Percentiles rank a stretch among this genome's conserved stretches.
phyloP scores from a whole-genome alignment of 2,329 filamentous ascomycete species.

The Claviceps arundinis region DNA sequence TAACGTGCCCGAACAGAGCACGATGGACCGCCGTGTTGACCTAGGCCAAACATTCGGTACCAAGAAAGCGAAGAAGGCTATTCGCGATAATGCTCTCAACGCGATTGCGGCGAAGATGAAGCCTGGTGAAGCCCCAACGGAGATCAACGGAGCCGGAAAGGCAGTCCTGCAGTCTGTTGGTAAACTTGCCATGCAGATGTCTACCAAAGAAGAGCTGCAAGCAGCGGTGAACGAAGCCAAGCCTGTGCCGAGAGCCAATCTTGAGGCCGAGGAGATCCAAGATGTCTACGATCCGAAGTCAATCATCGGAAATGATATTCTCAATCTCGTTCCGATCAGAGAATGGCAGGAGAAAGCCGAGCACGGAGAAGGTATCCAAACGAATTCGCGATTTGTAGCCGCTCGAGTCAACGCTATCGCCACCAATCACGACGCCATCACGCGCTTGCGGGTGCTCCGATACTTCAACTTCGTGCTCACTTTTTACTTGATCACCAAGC shows the following conservation, averaged over 20 bases:
- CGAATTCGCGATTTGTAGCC: conserved; percentile 52
- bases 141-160: conserved; percentile 40
- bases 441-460: conserved; percentile 43
- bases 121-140: conserved; percentile 25
- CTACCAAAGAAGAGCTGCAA: conserved; percentile 52
- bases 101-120: conserved; percentile 42
- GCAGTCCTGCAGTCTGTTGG: conserved; percentile 53
- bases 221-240: conserved; percentile 53
- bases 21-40: conserved; percentile 49
- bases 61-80: conserved; percentile 71
- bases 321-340: conserved; percentile 54
- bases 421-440: conserved; percentile 37
- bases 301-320: conserved; percentile 54
- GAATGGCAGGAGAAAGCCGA: conserved; percentile 62
- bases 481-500: conserved; percentile 35
- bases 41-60: conserved; percentile 72
- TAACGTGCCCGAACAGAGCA: conserved; percentile 29
- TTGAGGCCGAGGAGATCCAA: conserved; percentile 50
- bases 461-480: conserved; percentile 46
- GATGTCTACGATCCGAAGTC: conserved; percentile 59
- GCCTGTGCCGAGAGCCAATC: conserved; percentile 58
- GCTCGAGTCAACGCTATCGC: conserved; percentile 42
- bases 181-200: conserved; percentile 49
- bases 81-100: conserved; percentile 55
- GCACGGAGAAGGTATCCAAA: conserved; percentile 40